phyloP scores from a whole-genome alignment of 2,329 filamentous ascomycete genomes.

The Alternaria atra region DNA sequence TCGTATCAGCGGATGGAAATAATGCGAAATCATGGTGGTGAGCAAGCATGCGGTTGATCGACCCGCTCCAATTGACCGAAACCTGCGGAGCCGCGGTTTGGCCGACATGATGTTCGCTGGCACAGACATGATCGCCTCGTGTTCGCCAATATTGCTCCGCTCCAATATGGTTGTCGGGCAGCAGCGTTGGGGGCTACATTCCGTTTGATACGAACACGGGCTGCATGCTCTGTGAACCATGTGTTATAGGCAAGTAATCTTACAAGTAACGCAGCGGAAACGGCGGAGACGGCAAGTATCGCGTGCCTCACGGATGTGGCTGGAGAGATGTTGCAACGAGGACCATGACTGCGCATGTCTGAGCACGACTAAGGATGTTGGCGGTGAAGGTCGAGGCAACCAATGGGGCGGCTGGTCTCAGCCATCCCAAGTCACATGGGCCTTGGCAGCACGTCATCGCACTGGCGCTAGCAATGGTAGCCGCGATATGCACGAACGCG shows the following conservation, averaged over 20 bases:
- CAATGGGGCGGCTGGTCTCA: background rate
- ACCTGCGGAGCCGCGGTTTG: constrained; percentile 3
- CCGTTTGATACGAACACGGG: background rate
- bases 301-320: constrained; percentile 7
- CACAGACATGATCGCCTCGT: constrained; percentile 1
- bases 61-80: background rate
- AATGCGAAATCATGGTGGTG: background rate
- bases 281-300: constrained; percentile 3
- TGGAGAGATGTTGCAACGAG: constrained; percentile 8
- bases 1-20: constrained; percentile 2
- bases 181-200: background rate
- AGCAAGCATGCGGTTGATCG: background rate
- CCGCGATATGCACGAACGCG: constrained; percentile 12
- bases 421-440: constrained; percentile 8
- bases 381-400: constrained; percentile 9
- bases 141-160: background rate
- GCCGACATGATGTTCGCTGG: background rate
- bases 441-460: constrained; percentile 15
- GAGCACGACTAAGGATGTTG: background rate
- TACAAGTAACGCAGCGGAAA: background rate
- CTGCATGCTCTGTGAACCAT: background rate
- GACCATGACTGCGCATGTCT: constrained; percentile 2
- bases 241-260: background rate
- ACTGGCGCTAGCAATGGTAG: constrained; percentile 9
- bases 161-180: background rate